Evolutionary conservation across 768 basidiomycete genomes (phyloP), one percentile per base, ranked within the genome.

Genomic region (Hemileccinum impolitum): DNA sequence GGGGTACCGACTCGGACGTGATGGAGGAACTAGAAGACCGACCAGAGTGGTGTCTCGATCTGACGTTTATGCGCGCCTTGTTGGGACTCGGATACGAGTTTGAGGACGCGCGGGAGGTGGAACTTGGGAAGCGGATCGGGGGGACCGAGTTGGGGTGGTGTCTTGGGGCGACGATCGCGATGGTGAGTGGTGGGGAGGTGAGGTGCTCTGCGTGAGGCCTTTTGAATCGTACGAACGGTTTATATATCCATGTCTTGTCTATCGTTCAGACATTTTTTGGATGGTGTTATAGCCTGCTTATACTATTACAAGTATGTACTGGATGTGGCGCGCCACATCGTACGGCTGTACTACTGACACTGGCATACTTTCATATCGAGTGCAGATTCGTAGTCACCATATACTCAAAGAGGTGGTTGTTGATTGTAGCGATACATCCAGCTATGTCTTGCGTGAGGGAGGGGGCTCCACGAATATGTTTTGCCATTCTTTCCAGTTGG

Each of bases 101-200:
- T 64, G 75, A 70, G 13, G 84, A 80, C 36, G 74, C 69, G 17
- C 66, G 93, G 51, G 76, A 84, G 53, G 81, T 91, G 30, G 72
- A 67, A 69, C 79, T 95, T 21, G 95, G 87, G 60, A 98, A 97
- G 75, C 80, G 87, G 75, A 79, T 98, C 39, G 75, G 75, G 25
- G 90, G 84, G 18, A 95, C 94, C 3, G 95, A 96, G 77, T 71
- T 97, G 51, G 94, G 94, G 18, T 97, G 95, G 94, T 85, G 85
- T 58, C 67, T 97, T 28, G 92, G 92, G 15, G 94, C 92, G 26
- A 82, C 85, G 43, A 80, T 93, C 60, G 82, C 80, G 44, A 78
- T 90, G 75, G 79, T 89, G 4, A 80, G 74, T 1, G 82, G 77
- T 17, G 76, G 78, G 13, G 76, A 82, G 59, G 58, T 87, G 47